Evolutionary conservation across 2,329 filamentous ascomycete species (phyloP), one percentile per base, ranked within the genome.

Genomic region (Phialemonium atrogriseum): DNA sequence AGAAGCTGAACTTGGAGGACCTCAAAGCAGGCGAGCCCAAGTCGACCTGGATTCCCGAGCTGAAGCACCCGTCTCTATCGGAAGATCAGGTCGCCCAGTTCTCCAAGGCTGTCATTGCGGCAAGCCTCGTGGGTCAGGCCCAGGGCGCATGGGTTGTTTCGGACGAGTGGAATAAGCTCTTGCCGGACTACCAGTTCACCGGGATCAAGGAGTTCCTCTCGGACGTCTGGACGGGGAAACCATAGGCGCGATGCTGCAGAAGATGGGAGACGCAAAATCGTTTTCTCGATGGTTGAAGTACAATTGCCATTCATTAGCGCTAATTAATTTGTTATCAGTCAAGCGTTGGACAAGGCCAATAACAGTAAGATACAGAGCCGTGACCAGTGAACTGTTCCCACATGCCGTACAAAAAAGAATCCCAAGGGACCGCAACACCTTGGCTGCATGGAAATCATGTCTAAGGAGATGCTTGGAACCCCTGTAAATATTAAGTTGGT

Each of bases 191-290:
- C 30, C 34, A 48, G 30, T 56, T 59, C 11, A 50, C 41, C 11
- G 30, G 41, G 5, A 37, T 40, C 1, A 51, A 55, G 29, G 46
- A 52, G 2, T 56, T 54, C 30, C 30, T 56, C 39, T 16, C 30
- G 16, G 30, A 42, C 17, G 39, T 39, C 2, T 55, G 52, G 50
- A 18, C 17, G 7, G 34, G 30, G 7, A 41, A 39, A 26, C 30
- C 32, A 10, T 40, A 52, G 54, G 32, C 47, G 56, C 22, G 69
- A 60, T 36, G 19, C n/a, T n/a, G n/a, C n/a, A n/a, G n/a, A n/a
- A n/a, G n/a, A n/a, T n/a, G n/a, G n/a, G n/a, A n/a, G n/a, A n/a
- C n/a, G n/a, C n/a, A n/a, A n/a, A n/a, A n/a, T n/a, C n/a, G n/a
- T n/a, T n/a, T n/a, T n/a, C n/a, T n/a, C n/a, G n/a, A n/a, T n/a